Percentiles rank a stretch among this genome's conserved stretches.
These are phyloP conservation scores for Macadamia integrifolia DNA, from an alignment of 164 flowering plant species.

Conservation along the genomic window DNA sequence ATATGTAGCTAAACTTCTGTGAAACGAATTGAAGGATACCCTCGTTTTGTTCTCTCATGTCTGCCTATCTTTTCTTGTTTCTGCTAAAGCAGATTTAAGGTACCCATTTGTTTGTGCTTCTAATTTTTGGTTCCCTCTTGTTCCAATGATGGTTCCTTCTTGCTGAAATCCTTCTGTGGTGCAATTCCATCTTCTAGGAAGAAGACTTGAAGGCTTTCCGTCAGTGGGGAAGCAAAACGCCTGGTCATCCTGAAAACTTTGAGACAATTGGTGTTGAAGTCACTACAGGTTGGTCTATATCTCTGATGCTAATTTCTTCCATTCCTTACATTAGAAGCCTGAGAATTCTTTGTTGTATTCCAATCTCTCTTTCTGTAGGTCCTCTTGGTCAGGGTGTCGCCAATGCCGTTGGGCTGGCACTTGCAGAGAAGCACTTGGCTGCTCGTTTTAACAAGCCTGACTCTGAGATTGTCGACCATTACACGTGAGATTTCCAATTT, in stretches of 20 bases:
- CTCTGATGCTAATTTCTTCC: background rate
- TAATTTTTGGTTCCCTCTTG: too few relatives aligned
- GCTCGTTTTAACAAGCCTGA: constrained; percentile 49
- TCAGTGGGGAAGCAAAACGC: constrained; percentile 97
- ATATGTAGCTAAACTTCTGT: too few relatives aligned
- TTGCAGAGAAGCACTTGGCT: constrained; percentile 58
- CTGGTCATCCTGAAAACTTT: constrained; percentile 98
- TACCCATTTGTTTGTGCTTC: background rate
- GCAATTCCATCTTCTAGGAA: constrained; percentile 37
- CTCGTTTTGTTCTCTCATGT: background rate
- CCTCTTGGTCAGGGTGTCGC: constrained; percentile 61
- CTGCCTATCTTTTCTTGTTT: background rate
- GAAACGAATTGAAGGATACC: too few relatives aligned
- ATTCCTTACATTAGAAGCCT: background rate
- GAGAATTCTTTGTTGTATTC: background rate
- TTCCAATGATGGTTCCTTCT: background rate
- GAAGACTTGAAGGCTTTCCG: constrained; percentile 92
- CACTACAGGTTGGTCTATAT: constrained; percentile 67
- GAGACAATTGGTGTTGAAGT: constrained; percentile 99
- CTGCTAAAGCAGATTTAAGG: background rate
- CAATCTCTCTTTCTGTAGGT: constrained; percentile 21
- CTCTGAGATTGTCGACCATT: constrained; percentile 45
- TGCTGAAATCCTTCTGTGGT: background rate
- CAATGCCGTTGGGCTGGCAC: constrained; percentile 54
- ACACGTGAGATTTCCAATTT: constrained; percentile 8